Evolutionary conservation across 805 yeast species (phyloP).

Genomic region (Metschnikowia picachoensis): DNA sequence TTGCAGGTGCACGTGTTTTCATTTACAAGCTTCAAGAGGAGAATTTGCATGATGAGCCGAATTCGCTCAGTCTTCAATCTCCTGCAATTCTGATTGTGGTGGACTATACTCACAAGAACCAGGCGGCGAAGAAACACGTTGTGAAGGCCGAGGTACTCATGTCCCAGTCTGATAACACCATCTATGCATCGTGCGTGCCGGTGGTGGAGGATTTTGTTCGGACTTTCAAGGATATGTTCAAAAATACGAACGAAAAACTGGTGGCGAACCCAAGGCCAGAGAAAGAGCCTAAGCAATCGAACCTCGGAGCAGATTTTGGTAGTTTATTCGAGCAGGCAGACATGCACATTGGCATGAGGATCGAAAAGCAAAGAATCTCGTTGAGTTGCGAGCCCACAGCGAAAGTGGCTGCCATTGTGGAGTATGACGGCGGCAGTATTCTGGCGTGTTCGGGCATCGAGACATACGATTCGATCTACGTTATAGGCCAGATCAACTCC

Average conservation of each 20-base stretch:
- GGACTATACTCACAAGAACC: constrained; percentile 44
- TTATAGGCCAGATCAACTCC: constrained; percentile 43
- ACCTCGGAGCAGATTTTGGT: constrained; percentile 31
- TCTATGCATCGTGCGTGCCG: constrained; percentile 77
- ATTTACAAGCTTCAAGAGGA: constrained; percentile 45
- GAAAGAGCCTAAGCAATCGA: background rate
- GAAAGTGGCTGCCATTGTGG: constrained; percentile 81
- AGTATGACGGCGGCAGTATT: constrained; percentile 63
- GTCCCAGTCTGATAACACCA: constrained; percentile 65
- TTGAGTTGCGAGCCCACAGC: constrained; percentile 94
- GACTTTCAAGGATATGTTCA: constrained; percentile 48
- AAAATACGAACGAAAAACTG: constrained; percentile 13
- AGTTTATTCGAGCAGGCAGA: constrained; percentile 52
- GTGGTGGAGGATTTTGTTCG: constrained; percentile 57
- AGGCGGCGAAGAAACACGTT: constrained; percentile 36
- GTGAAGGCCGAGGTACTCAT: constrained; percentile 53
- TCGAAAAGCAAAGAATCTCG: constrained; percentile 70
- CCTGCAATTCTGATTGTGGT: constrained; percentile 67
- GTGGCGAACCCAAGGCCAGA: background rate
- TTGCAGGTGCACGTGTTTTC: constrained; percentile 66
- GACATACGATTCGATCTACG: constrained; percentile 8
- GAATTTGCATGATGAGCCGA: constrained; percentile 34
- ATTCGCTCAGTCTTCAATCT: constrained; percentile 59
- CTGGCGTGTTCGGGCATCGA: constrained; percentile 46
- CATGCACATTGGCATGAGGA: constrained; percentile 55